Evolutionary conservation across 345 rosid genomes (phyloP), one percentile per base, ranked within the genome.

Genomic region (Moringa oleifera): DNA sequence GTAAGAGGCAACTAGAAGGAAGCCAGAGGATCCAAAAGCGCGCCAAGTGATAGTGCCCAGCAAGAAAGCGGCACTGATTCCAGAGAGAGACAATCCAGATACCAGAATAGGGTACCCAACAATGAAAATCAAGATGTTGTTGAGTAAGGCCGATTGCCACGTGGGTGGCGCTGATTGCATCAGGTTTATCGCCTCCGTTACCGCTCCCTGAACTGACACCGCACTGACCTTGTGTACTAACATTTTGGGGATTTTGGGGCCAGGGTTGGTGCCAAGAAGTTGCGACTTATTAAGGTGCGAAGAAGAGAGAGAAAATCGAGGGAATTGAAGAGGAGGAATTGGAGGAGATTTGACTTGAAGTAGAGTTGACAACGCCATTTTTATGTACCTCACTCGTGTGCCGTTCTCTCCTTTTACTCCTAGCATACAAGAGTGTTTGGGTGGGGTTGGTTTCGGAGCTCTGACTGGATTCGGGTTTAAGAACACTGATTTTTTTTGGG

Each of bases 41-140:
- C 99, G 88, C 99, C 99, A 94, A 60, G 95, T 88, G 65, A 94
- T 87, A 65, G 90, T 85, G 6, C 93, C 97, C 53, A 94, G 81
- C 77, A 90, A 68, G 69, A 88, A 94, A 0, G 99, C 99, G 17
- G 97, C 95, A 21, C 67, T 68, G 67, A 90, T 88, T 21, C 99
- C 99, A 6, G 89, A 71, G 22, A 75, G 58, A 0, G 99, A 90
- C 19, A 94, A 87, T 12, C 99, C 99, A 17, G 92, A 52, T 10
- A 90, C 75, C 41, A 94, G 74, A 73, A 94, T 66, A 17, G 99
- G 96, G 7, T 95, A 78, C 0, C 97, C 97, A 31, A 77, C 63
- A 64, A 79, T 58, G 76, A 94, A 94, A 62, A 94, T 90, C 58
- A 86, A 45, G 54, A 86, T n/a, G 69, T 88, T 94, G 67, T 76